Conservation (phyloP, 2,329 filamentous ascomycete genomes). For the Sphaerulina musiva region DNA sequence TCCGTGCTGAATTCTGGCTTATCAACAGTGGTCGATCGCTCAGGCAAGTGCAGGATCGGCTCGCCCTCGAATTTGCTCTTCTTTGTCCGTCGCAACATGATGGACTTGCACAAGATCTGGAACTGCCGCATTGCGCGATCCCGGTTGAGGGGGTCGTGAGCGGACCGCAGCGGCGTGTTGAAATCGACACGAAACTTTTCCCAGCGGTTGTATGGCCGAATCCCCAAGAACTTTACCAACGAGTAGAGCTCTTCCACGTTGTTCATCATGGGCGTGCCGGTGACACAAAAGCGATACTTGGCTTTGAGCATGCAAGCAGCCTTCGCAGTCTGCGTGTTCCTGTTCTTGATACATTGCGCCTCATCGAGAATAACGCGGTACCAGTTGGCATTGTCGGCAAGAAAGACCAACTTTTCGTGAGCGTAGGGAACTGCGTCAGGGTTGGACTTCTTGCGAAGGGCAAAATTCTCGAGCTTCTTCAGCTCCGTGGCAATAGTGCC, state of each 20-base stretch:
- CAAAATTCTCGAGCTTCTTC: constrained; percentile 53
- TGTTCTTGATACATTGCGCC: constrained; percentile 75
- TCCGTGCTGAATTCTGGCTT: constrained; percentile 62
- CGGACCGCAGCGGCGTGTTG: constrained; percentile 46
- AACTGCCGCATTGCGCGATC: constrained; percentile 60
- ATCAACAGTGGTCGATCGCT: constrained; percentile 55
- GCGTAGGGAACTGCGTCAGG: constrained; percentile 32
- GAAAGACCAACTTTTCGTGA: constrained; percentile 30
- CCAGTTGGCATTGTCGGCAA: constrained; percentile 55
- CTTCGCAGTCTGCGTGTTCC: constrained; percentile 54
- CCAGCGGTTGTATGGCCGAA: constrained; percentile 65
- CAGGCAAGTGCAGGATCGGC: constrained; percentile 62
- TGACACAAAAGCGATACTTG: constrained; percentile 64
- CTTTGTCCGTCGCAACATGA: constrained; percentile 79
- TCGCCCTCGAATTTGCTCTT: constrained; percentile 70
- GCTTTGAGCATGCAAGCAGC: constrained; percentile 55
- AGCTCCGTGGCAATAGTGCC: constrained; percentile 63
- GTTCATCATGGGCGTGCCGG: constrained; percentile 87
- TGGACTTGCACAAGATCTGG: constrained; percentile 68
- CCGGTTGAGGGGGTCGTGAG: constrained; percentile 26
- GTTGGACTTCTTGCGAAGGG: constrained; percentile 45
- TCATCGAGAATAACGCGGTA: constrained; percentile 69
- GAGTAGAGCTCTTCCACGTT: constrained; percentile 70
- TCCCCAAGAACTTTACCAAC: constrained; percentile 67
- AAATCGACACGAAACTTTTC: constrained; percentile 57